These are phyloP conservation scores for Ramularia endophylla DNA, from an alignment of 2,329 filamentous ascomycete species.

Conservation along the genomic window DNA sequence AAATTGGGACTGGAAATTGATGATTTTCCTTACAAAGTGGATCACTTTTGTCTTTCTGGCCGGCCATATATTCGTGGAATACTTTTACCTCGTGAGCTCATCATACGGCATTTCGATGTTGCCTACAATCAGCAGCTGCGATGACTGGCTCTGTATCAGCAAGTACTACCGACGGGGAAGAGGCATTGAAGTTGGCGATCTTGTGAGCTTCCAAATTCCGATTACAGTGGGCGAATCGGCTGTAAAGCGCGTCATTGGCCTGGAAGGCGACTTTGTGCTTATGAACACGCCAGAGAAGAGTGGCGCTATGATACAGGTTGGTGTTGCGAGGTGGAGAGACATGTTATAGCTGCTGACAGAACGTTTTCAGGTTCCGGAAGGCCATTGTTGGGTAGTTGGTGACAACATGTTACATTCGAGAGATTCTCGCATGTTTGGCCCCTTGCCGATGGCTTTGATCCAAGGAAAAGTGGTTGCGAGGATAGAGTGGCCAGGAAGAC, in stretches of 20 bases:
- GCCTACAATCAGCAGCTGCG: slow-evolving; percentile 65
- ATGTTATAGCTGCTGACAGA: neutral
- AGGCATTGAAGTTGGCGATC: slow-evolving; percentile 67
- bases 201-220: slow-evolving; percentile 74
- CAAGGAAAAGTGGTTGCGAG: slow-evolving; percentile 68
- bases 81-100: slow-evolving; percentile 55
- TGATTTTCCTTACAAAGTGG: too few species aligned
- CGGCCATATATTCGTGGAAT: slow-evolving; percentile 36
- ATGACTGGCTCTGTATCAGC: slow-evolving; percentile 64
- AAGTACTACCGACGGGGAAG: slow-evolving; percentile 64
- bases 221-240: slow-evolving; percentile 47
- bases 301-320: slow-evolving; percentile 59
- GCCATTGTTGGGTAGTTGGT: slow-evolving; percentile 86
- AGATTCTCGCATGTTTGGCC: slow-evolving; percentile 82
- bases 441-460: slow-evolving; percentile 77
- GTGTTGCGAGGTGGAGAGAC: neutral
- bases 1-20: too few species aligned
- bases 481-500: slow-evolving; percentile 8
- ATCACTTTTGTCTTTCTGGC: neutral
- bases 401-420: slow-evolving; percentile 80
- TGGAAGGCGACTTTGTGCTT: slow-evolving; percentile 63
- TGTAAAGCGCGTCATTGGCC: slow-evolving; percentile 66
- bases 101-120: slow-evolving; percentile 80
- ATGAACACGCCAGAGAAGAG: slow-evolving; percentile 52
- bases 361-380: slow-evolving; percentile 66